Evolutionary conservation across 208 protist genomes (phyloP), one percentile per base, ranked within the genome.

Genomic region (Angomonas ambiguus): DNA sequence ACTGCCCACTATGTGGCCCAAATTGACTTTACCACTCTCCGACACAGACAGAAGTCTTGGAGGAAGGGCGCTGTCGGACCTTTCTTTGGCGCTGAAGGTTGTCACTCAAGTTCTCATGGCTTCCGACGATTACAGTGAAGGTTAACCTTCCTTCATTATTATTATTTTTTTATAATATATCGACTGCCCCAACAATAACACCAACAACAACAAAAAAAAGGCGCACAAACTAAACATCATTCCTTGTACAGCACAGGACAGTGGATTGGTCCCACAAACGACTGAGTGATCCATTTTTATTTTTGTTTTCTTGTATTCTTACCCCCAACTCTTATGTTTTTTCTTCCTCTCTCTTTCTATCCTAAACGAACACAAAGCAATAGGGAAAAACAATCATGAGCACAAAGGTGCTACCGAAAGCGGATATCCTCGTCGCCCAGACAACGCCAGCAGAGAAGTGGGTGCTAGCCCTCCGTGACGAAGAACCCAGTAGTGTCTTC

Each of bases 51-150:
- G 89, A 67, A 63, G 69, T 10, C 59, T 45, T 41, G 82, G 78
- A 32, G 86, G 91, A 49, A 67, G 72, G 38, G 62, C 79, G 11
- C 74, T 95, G 45, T 64, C 53, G 5, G 76, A 83, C 64, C 60
- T 95, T 58, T 60, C 80, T 51, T 64, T 91, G 66, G 77, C 70
- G 6, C 67, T 95, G 11, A 91, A 87, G 63, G 65, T 78, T 11
- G 69, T 92, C 64, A 78, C 84, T 51, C 85, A 92, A 60, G 57
- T 91, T n/a, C 66, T 88, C 34, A 90, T 92, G 78, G 86, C 85
- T 6, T 77, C 85, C 1, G 82, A 89, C 22, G 84, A 92, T 66
- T 42, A 61, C 56, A 38, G 27, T 31, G 38, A 48, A 20, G 38
- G 38, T 35, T 20, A 59, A 20, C 20, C 24, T 27, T 18, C 49